A percentile compares a stretch with the other conserved stretches of the same genome.
phyloP scores from a whole-genome alignment of 352 stramenopile species.

The Pythium vanterpoolii region DNA sequence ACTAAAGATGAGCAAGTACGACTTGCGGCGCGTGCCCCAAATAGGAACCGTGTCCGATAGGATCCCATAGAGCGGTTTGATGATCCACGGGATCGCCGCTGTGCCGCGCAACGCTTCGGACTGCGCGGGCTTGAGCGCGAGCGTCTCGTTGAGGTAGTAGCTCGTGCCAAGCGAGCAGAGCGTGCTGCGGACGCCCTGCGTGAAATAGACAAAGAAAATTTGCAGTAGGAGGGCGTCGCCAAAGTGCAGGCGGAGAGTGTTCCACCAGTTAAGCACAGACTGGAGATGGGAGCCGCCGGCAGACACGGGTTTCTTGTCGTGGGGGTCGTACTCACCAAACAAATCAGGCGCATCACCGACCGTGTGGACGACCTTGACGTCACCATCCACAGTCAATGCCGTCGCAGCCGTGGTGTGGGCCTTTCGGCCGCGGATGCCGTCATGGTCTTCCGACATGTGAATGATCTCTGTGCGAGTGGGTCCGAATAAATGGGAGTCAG shows the following conservation, averaged over 20 bases:
- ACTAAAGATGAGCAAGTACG: constrained; percentile 75
- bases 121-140: constrained; percentile 60
- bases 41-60: constrained; percentile 75
- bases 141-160: constrained; percentile 78
- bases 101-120: constrained; percentile 63
- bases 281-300: constrained; percentile 27
- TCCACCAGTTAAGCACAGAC: constrained; percentile 52
- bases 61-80: constrained; percentile 79
- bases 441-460: constrained; percentile 37
- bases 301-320: constrained; percentile 13
- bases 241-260: constrained; percentile 60
- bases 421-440: constrained; percentile 69
- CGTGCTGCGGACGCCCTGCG: constrained; percentile 70
- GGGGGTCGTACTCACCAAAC: constrained; percentile 13
- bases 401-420: constrained; percentile 22
- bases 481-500: too few species aligned
- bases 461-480: too few species aligned
- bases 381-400: constrained; percentile 13
- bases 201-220: constrained; percentile 87
- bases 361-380: constrained; percentile 1
- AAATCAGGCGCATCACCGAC: constrained; percentile 1
- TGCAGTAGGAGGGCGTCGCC: constrained; percentile 65
- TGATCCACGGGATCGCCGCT: constrained; percentile 74
- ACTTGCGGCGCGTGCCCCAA: constrained; percentile 72
- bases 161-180: constrained; percentile 74